Evolutionary conservation across 2,329 filamentous ascomycete genomes (phyloP), one percentile per base, ranked within the genome.

Genomic region (Stemphylium beticola): DNA sequence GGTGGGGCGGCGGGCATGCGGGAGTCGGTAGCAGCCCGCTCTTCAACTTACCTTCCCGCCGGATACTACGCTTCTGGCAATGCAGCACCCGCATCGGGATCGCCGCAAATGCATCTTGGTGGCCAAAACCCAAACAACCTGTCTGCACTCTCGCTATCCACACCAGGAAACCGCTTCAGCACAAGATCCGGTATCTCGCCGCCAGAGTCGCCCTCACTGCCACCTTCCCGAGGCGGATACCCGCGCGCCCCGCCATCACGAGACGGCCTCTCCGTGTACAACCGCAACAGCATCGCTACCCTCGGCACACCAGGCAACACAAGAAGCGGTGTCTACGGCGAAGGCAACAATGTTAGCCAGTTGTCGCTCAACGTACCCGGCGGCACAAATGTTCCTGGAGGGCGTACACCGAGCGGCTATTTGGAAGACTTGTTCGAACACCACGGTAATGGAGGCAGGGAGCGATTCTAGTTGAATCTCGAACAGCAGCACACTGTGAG

Each of bases 351-450:
- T 73, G 80, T 83, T 38, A 92, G 87, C 71, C 88, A 86, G 4
- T 71, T 93, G 58, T 85, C 83, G 57, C 66, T 87, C 29, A 89
- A 87, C 58, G 81, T 85, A 51, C 83, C 88, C 11, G 76, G 74
- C 5, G 72, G 72, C 22, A 67, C 68, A 22, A 64, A 46, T 34
- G 69, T 62, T 3, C 81, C 86, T 12, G 88, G 86, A 48, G 86
- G 87, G 52, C 83, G 93, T 53, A 89, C 92, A 14, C 93, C 93
- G 0, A 96, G 91, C 73, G 91, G 92, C 15, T 96, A 92, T 72
- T 81, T 98, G 34, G 93, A 98, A 55, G 92, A 97, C 73, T 77
- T 98, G 44, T 88, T 97, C 57, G 91, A 92, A 68, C 90, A 90
- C 60, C 88, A 92, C 68, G 78, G 77, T 18, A 73, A 69, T 45